These are phyloP conservation scores for Starmerella floricola DNA, from an alignment of 805 yeast species.

Conservation along the genomic window DNA sequence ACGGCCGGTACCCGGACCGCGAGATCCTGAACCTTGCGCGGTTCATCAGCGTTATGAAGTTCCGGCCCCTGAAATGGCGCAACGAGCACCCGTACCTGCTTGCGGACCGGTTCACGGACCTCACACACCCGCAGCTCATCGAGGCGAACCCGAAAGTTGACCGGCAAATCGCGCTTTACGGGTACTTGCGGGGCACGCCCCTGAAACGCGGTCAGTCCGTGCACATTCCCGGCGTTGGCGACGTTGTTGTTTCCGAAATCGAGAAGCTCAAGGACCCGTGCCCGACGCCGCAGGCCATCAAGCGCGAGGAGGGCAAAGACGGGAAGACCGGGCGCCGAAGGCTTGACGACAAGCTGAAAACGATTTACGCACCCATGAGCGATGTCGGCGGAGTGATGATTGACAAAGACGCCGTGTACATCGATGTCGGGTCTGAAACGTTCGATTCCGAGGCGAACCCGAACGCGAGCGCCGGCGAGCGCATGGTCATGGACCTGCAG, in stretches of 20 bases:
- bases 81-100: slow-evolving; percentile 92
- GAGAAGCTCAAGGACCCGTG: slow-evolving; percentile 97
- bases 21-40: slow-evolving; percentile 85
- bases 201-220: slow-evolving; percentile 61
- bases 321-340: slow-evolving; percentile 58
- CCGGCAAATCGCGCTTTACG: slow-evolving; percentile 81
- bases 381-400: slow-evolving; percentile 98
- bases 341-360: slow-evolving; percentile 84
- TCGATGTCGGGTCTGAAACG: slow-evolving; percentile 52
- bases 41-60: slow-evolving; percentile 93
- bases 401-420: slow-evolving; percentile 94
- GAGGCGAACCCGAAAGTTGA: slow-evolving; percentile 73
- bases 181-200: slow-evolving; percentile 91
- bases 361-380: slow-evolving; percentile 97
- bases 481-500: slow-evolving; percentile 71
- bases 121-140: slow-evolving; percentile 80
- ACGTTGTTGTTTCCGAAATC: slow-evolving; percentile 56
- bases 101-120: slow-evolving; percentile 83
- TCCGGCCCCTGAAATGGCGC: slow-evolving; percentile 98
- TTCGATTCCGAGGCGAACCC: slow-evolving; percentile 35
- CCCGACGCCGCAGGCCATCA: slow-evolving; percentile 90
- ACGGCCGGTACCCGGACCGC: slow-evolving; percentile 95
- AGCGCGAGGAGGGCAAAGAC: slow-evolving; percentile 56
- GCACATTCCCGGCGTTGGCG: slow-evolving; percentile 95
- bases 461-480: slow-evolving; percentile 75